Evolutionary conservation across 306 rosid species (phyloP), one percentile per base, ranked within the genome.

Genomic region (Citrullus colocynthis): DNA sequence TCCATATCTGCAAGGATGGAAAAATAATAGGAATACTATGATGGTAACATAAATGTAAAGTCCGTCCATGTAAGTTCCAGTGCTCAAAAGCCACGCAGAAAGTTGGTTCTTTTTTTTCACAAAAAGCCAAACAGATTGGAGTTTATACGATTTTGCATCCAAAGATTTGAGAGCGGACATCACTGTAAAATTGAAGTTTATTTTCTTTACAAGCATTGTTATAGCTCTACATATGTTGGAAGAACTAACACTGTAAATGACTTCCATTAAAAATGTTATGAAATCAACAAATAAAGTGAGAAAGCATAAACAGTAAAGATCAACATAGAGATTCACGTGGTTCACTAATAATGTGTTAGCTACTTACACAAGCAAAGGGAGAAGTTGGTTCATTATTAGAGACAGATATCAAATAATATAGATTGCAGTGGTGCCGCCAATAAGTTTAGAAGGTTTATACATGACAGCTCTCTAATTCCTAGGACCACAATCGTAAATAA

Each of bases 1-100:
- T 76, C 98, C 99, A 76, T 91, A 96, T 78, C 99, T 92, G 84
- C 76, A 81, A 66, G 63, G 52, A 7, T 48, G 39, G 45, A 11
- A 74, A 10, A 74, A 52, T 17, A 52, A 52, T 16, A 6, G 11
- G 21, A 52, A 74, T 74, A 9, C 28, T 51, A 7, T 30, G 13
- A 71, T 28, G 44, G 39, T 4, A 52, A 15, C 77, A 21, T 9
- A 15, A 72, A 8, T 45, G 24, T 24, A 72, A 48, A 49, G 21
- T 28, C 57, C 39, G 12, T 24, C 58, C 58, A 44, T 71, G 21
- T 48, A 14, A 14, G 41, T 71, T 71, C 21, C 58, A 20, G 17
- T 70, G 57, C 39, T 44, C 75, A 21, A 21, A 70, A 71, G 37
- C 39, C 37, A 44, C 15, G 14, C 57, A 12, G 1, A 15, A 42